Evolutionary conservation across 2,329 filamentous ascomycete species (phyloP), one percentile per base, ranked within the genome.

Genomic region (Coleophoma eucalyptorum): DNA sequence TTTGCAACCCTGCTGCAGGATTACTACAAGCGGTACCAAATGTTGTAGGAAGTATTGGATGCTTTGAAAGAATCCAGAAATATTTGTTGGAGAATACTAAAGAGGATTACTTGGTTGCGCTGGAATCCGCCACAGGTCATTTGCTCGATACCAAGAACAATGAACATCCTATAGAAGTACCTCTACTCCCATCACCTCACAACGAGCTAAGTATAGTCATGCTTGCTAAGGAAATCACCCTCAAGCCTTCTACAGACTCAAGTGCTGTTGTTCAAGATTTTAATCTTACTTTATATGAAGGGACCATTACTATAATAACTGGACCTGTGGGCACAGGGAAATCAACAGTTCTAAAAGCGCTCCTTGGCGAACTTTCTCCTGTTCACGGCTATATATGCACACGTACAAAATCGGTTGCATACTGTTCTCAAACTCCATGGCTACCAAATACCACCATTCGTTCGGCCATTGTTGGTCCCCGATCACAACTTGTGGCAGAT

Each of bases 351-450:
- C 61, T 60, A 44, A 65, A 64, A 42, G 60, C 64, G 3, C 21
- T 70, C 2, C 58, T 70, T 8, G 63, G 66, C 0, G 66, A 69
- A 12, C 62, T 62, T 16, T 55, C 58, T 35, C 52, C 16, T n/a
- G 15, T 26, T 8, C 26, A 60, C 12, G 66, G 64, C 8, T 52
- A 21, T 50, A 54, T 62, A 11, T 37, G 21, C 5, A 37, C 69
- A 4, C 5, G 21, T 16, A 16, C 7, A 33, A 18, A 31, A 6
- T 33, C 11, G 10, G 13, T 33, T 33, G 70, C 66, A 1, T 75
- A 71, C 51, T 74, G 72, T 47, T 66, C 69, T 44, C 73, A 76
- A 51, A 60, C 58, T 1, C 67, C 72, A 0, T 76, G 72, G 71
- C 63, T 75, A 3, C 61, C 64, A 3, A 75, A 75, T 48, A 62